Evolutionary conservation across 352 stramenopile genomes (phyloP).

Genomic region (Phytophthora idaei): DNA sequence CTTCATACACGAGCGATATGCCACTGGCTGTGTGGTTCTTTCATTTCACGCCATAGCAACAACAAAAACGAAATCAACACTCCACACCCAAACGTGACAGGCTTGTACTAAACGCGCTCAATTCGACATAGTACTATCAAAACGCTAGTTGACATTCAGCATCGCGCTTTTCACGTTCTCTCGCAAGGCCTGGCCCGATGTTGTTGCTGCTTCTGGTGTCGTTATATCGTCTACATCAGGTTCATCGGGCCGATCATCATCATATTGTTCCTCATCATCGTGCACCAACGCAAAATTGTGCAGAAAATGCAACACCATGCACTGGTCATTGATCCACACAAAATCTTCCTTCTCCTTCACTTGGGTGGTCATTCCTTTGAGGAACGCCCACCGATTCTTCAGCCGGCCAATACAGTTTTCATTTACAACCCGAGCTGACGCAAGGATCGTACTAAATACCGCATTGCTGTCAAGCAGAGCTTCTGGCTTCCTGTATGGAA

Average conservation of each 20-base stretch:
- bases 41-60: no score
- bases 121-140: no score
- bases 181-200: background rate
- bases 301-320: background rate
- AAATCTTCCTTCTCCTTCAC: background rate
- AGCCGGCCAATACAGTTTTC: background rate
- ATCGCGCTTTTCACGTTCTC: background rate
- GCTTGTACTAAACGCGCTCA: no score
- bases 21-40: no score
- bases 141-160: background rate
- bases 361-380: background rate
- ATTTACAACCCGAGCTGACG: background rate
- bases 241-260: background rate
- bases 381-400: background rate
- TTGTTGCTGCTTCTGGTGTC: background rate
- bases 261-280: background rate
- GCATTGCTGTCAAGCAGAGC: background rate
- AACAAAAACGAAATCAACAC: no score
- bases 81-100: no score
- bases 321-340: background rate
- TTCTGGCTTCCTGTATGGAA: conserved; percentile 4
- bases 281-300: background rate
- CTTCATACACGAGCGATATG: no score
- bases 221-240: background rate
- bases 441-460: background rate